Evolutionary conservation across 306 rosid species (phyloP).

Genomic region (Citrullus colocynthis): DNA sequence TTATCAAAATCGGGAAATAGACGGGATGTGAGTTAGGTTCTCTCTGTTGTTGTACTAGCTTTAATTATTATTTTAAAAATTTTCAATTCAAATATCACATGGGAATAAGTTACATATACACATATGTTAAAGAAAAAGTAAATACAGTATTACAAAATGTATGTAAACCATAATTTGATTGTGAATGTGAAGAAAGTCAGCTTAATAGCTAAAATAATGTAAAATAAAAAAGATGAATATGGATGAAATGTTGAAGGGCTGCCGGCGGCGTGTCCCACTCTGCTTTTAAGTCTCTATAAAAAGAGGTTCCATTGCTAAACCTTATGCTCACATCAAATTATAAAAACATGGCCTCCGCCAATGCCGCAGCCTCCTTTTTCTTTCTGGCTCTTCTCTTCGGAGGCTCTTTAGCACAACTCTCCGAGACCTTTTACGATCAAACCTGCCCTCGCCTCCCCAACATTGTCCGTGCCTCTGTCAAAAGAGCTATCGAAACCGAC

Average conservation of each 20-base stretch:
- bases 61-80: neutral
- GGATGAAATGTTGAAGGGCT: neutral
- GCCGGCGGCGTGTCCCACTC: neutral
- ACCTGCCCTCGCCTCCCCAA: neutral
- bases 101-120: neutral
- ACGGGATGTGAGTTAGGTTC: neutral
- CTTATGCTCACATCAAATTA: neutral
- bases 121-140: too few species aligned
- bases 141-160: too few species aligned
- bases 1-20: neutral
- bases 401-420: neutral
- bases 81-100: neutral
- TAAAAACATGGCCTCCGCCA: neutral
- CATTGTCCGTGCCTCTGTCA: neutral
- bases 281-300: neutral
- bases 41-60: neutral
- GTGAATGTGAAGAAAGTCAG: too few species aligned
- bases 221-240: too few species aligned
- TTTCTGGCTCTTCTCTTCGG: neutral
- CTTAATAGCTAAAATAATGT: too few species aligned
- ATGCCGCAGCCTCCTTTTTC: neutral
- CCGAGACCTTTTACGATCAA: neutral
- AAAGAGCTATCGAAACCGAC: neutral
- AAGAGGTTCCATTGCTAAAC: neutral
- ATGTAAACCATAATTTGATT: too few species aligned